A percentile compares a stretch with the other conserved stretches of the same genome.
Evolutionary conservation across 768 basidiomycete species (phyloP).

Genomic region (Suillus clintonianus): DNA sequence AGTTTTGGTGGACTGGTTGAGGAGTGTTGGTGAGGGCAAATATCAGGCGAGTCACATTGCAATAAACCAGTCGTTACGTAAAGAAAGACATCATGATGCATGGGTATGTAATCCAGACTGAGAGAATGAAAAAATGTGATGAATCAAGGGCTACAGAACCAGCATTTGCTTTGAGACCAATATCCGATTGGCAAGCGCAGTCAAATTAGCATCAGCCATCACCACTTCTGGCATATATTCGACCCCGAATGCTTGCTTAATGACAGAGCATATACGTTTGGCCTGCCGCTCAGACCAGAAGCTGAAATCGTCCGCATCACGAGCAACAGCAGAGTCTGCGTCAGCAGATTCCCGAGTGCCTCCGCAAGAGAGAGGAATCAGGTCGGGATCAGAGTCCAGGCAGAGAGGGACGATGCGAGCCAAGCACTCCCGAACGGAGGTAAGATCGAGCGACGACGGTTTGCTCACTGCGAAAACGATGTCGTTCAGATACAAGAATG

Average conservation of each 20-base stretch:
- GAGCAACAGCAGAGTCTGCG: conserved; percentile 35
- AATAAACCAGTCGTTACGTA: neutral
- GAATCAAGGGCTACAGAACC: conserved; percentile 17
- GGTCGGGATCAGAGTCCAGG: conserved; percentile 81
- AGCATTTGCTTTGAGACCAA: conserved; percentile 71
- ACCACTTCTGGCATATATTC: conserved; percentile 91
- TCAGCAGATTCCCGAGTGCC: conserved; percentile 27
- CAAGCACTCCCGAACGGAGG: conserved; percentile 64
- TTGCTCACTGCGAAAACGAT: conserved; percentile 57
- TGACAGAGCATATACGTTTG: conserved; percentile 77
- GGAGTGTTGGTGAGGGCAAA: neutral
- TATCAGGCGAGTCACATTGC: neutral
- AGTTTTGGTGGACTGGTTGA: neutral
- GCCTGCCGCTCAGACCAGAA: conserved; percentile 94
- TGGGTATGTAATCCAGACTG: neutral
- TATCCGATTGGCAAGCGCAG: conserved; percentile 82
- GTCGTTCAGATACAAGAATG: conserved; percentile 5
- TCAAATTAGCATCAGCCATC: conserved; percentile 90
- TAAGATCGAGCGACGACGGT: conserved; percentile 63
- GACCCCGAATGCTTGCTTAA: conserved; percentile 82
- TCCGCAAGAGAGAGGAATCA: conserved; percentile 74
- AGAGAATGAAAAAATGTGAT: neutral
- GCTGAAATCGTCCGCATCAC: conserved; percentile 89
- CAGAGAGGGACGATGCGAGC: conserved; percentile 82
- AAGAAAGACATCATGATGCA: neutral